These are phyloP conservation scores for Xylaria sp. DNA, from an alignment of 2,329 filamentous ascomycete species.

Conservation along the genomic window DNA sequence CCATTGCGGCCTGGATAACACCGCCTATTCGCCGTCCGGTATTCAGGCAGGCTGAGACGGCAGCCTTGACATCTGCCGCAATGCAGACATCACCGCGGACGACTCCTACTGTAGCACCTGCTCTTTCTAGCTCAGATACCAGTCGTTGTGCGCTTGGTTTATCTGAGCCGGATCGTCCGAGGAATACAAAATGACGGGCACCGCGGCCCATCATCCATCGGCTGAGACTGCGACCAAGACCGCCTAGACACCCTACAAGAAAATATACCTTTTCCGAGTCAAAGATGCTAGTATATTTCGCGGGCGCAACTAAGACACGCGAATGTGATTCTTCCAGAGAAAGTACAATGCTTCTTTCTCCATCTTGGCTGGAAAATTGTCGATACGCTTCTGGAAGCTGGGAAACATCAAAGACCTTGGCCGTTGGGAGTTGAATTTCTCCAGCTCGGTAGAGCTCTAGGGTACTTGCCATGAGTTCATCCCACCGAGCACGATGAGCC, in stretches of 20 bases:
- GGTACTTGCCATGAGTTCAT: too few relatives aligned
- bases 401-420: too few relatives aligned
- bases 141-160: constrained; percentile 37
- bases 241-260: constrained; percentile 41
- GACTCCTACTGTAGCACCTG: constrained; percentile 16
- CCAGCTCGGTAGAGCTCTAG: too few relatives aligned
- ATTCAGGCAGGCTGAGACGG: neutral
- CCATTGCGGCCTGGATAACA: constrained; percentile 52
- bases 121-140: constrained; percentile 28
- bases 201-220: constrained; percentile 45
- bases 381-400: too few relatives aligned
- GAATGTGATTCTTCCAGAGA: too few relatives aligned
- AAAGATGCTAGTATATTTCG: neutral
- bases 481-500: too few relatives aligned
- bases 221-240: constrained; percentile 41
- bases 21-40: constrained; percentile 41
- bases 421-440: too few relatives aligned
- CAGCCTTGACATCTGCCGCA: constrained; percentile 14
- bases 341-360: too few relatives aligned
- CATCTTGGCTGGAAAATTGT: too few relatives aligned
- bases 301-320: too few relatives aligned
- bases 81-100: constrained; percentile 33
- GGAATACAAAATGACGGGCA: constrained; percentile 47
- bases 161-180: constrained; percentile 45
- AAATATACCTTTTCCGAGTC: constrained; percentile 26